Base-by-base conservation (phyloP, 108 stramenopile species). In the Parietichytrium sp. region DNA sequence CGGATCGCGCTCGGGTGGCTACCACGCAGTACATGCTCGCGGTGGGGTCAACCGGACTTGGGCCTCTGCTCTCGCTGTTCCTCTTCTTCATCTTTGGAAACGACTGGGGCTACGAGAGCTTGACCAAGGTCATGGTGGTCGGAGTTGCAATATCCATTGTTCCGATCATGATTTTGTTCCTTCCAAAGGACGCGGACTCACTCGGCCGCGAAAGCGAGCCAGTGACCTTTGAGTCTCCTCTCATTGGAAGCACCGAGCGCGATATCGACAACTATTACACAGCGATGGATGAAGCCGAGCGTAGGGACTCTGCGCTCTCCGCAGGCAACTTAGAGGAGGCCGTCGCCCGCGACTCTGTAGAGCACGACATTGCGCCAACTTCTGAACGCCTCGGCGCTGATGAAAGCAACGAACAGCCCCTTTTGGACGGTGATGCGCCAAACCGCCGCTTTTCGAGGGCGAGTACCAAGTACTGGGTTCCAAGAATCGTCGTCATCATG, bases 101-200 rank as follows among this genome's bases (percentile, higher is more conserved):
- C 55, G 87, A 86, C 16, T 93, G 93, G 93, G 79, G 55, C 29
- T 12, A 91, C 8, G 47, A 78, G 23, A 45, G 86, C 51, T 49
- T 93, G 0, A 48, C 83, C 54, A 83, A 83, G 25, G 85, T 93
- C 0, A 85, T 91, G 0, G 90, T 85, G 45, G 85, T 90, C 1
- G 93, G 91, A 49, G 47, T 93, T 16, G 86, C 54, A 3, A 49
- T 93, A 36, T 90, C 90, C 54, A 51, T 91, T 38, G 80, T 84
- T 26, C 86, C 83, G 52, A 82, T 85, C 10, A 2, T 84, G n/a
- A 26, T 89, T 53, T 90, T 90, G 86, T 84, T 91, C 61, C 55
- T 91, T 33, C 91, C 91, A 83, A 87, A 89, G 83, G 93, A 93
- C 80, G 54, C 72, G 49, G 85, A 89, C 38, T 87, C 89, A 4